Evolutionary conservation across 2,329 filamentous ascomycete genomes (phyloP).

Genomic region (Cordyceps cateniannulata): DNA sequence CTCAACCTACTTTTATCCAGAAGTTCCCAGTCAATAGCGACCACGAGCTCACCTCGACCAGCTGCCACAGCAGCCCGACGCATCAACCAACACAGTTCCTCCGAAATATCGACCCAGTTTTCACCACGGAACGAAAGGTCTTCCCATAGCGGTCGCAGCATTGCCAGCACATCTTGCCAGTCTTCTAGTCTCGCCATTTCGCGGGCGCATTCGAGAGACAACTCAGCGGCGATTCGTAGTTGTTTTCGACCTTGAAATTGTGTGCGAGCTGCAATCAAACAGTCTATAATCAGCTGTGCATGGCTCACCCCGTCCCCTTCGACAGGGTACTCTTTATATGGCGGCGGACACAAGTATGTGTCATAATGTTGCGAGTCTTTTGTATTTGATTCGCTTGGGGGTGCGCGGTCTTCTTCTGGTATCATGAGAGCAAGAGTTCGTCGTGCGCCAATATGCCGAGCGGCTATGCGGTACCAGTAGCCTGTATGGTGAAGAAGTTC

Average conservation of each 20-base stretch:
- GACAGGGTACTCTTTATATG: slow-evolving; percentile 53
- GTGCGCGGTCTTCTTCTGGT: slow-evolving; percentile 51
- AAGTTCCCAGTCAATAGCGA: slow-evolving; percentile 61
- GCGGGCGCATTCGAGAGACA: slow-evolving; percentile 50
- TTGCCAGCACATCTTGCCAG: slow-evolving; percentile 48
- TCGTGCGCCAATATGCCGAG: slow-evolving; percentile 48
- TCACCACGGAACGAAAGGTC: slow-evolving; percentile 49
- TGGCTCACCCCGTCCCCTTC: slow-evolving; percentile 47
- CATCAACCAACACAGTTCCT: slow-evolving; percentile 56
- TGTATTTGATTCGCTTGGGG: slow-evolving; percentile 42
- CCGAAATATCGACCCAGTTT: slow-evolving; percentile 52
- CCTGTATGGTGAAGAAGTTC: slow-evolving; percentile 59
- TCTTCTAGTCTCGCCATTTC: slow-evolving; percentile 44
- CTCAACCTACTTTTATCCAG: slow-evolving; percentile 47
- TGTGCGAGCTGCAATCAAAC: slow-evolving; percentile 41
- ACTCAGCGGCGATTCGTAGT: slow-evolving; percentile 45
- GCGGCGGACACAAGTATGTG: slow-evolving; percentile 60
- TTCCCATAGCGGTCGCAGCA: slow-evolving; percentile 53
- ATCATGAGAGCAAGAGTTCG: slow-evolving; percentile 49
- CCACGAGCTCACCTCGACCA: slow-evolving; percentile 47
- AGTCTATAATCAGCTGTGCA: slow-evolving; percentile 46
- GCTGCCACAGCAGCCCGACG: slow-evolving; percentile 48
- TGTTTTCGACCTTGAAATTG: slow-evolving; percentile 52
- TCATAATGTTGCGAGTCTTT: slow-evolving; percentile 54
- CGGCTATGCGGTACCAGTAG: slow-evolving; percentile 59